Base-by-base conservation (phyloP, 2,329 filamentous ascomycete genomes). In the Trichoderma sp. region DNA sequence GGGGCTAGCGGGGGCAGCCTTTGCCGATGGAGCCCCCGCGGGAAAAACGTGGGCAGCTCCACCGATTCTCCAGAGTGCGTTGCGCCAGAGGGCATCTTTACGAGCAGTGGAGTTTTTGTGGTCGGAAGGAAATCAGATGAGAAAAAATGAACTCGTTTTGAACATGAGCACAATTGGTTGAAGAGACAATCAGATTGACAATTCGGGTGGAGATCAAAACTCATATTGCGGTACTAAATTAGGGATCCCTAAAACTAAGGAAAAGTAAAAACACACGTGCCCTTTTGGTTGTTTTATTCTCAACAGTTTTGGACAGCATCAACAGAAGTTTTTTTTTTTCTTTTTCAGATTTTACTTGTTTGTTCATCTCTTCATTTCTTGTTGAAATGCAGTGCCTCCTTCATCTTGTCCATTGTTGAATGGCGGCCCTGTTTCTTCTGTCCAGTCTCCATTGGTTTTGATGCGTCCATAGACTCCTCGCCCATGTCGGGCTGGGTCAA, bases 381-480 rank as follows among this genome's bases (percentile, higher is more conserved):
- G 3, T 68, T 68, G 1, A 70, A 21, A 68, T 70, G 65, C 66
- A 70, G 26, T 0, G 66, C 54, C 65, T 69, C 69, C 69, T 70
- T 68, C 2, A 68, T 37, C 66, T 70, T 70, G 32, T 70, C 69
- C 58, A 70, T 68, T 14, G 51, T 37, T 46, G 69, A 65, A n/a
- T 70, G 59, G 34, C 58, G 52, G 2, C 61, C 37, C 37, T 60
- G 46, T 43, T 43, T 43, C 21, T 28, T 16, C 28, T 66, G 43
- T 55, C 54, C 58, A 16, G 65, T 59, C 56, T 56, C 49, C 5
- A 39, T 30, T 16, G 26, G 37, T 54, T 54, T 60, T 43, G 68
- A 39, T 55, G 54, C n/a, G 21, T 28, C 30, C 55, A 55, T 21
- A 16, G 61, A 30, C 28, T 59, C 64, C 13, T 68, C 65, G 8